A percentile compares a stretch with the other conserved stretches of the same genome.
Conservation (phyloP, 441 rosid species). For the Jatropha podagrica region DNA sequence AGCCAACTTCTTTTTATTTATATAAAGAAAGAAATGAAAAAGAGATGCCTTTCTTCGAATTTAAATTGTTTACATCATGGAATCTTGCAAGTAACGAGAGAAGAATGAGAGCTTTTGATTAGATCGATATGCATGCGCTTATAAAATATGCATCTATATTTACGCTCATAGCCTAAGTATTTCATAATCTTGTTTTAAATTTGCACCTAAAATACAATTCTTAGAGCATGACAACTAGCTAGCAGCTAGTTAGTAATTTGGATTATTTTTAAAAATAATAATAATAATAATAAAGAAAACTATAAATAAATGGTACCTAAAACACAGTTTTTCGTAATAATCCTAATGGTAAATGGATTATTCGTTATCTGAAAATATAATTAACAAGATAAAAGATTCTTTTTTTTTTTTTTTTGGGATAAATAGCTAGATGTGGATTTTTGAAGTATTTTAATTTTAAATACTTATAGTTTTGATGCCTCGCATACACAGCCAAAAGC, state of each 20-base stretch:
- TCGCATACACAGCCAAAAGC: not conserved
- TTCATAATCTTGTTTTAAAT: not conserved
- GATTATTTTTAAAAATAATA: not conserved
- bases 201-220: not conserved
- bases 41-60: not conserved
- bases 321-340: too few species aligned
- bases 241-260: not conserved
- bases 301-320: too few species aligned
- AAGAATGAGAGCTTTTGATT: slow-evolving; percentile 34
- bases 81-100: slow-evolving; percentile 42
- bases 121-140: slow-evolving; percentile 32
- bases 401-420: not conserved
- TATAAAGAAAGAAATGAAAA: not conserved
- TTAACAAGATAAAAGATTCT: not conserved
- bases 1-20: not conserved
- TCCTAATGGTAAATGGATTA: too few species aligned
- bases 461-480: not conserved
- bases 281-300: too few species aligned
- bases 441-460: not conserved
- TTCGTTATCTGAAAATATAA: not conserved
- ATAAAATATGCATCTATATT: not conserved
- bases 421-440: too few species aligned
- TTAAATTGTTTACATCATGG: slow-evolving; percentile 10
- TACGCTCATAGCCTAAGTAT: not conserved
- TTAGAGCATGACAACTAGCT: not conserved